Evolutionary conservation across 768 basidiomycete species (phyloP).

Genomic region (Boletus reticuloceps): DNA sequence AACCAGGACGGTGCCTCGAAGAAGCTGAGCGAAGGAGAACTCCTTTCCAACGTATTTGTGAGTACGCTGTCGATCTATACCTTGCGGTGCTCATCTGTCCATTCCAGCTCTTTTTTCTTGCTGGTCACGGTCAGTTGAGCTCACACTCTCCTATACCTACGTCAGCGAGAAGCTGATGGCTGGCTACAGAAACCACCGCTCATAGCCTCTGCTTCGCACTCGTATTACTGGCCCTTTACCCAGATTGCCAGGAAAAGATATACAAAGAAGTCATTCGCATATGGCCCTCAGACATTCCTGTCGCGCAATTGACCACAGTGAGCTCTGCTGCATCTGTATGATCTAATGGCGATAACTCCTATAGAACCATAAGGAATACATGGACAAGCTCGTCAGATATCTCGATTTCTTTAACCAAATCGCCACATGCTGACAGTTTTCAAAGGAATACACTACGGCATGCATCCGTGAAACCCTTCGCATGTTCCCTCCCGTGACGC

Average conservation of each 20-base stretch:
- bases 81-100: background rate
- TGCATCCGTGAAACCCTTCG: slow-evolving; percentile 48
- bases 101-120: slow-evolving; percentile 43
- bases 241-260: slow-evolving; percentile 46
- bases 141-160: too few species aligned
- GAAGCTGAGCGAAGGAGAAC: slow-evolving; percentile 42
- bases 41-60: slow-evolving; percentile 50
- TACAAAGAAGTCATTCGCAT: slow-evolving; percentile 38
- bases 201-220: slow-evolving; percentile 45
- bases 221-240: slow-evolving; percentile 46
- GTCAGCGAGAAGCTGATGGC: background rate
- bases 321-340: background rate
- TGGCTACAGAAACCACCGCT: slow-evolving; percentile 43
- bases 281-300: slow-evolving; percentile 40
- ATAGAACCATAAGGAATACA: slow-evolving; percentile 40
- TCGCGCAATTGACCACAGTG: slow-evolving; percentile 28
- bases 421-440: background rate
- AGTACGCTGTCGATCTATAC: slow-evolving; percentile 8
- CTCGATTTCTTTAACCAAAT: background rate
- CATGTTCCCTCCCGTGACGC: slow-evolving; percentile 37
- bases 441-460: slow-evolving; percentile 42
- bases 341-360: background rate
- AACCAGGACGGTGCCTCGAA: slow-evolving; percentile 28
- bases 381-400: slow-evolving; percentile 38
- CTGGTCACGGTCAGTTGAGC: slow-evolving; percentile 41